Evolutionary conservation across 2,329 filamentous ascomycete genomes (phyloP), one percentile per base, ranked within the genome.

Genomic region (Cytospora mali): DNA sequence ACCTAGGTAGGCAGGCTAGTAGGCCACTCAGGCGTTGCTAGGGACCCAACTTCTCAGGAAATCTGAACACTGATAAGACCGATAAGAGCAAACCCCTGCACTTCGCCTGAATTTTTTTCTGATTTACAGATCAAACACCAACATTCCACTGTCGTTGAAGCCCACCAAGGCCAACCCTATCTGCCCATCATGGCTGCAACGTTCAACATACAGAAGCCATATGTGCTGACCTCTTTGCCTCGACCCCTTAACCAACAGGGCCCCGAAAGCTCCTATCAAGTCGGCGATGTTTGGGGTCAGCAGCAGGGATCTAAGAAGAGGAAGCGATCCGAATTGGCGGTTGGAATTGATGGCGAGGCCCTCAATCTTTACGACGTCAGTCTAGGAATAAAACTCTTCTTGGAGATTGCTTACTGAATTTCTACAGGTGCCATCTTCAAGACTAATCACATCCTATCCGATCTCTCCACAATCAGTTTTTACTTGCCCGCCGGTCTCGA

Each of bases 281-380:
- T 86, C 14, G 80, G 84, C 67, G 84, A 88, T 66, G 85, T 89
- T 42, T 86, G 82, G 68, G 85, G 85, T 66, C 83, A 84, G 71
- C 79, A 80, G 67, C 78, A 82, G 56, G 83, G 81, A 25, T 80
- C 80, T 33, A 86, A 83, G 75, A 87, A 84, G 75, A 81, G 83
- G 68, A 87, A 87, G 75, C 82, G 87, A 68, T 80, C 86, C 11
- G 87, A 89, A 70, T 72, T 89, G 54, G 83, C 81, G 11, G 84
- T 89, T 29, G 87, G 86, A 23, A 81, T 76, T 69, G 85, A 89
- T 72, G 87, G 87, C 64, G 86, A 89, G 71, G 83, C 85, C 4
- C 77, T 87, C 3, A 88, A 87, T 68, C 81, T 89, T 49, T 89
- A 89, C 69, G 85, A 89, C 79, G 85, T 87, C 69, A 69, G 84